Evolutionary conservation across 371 early-diverging fungal genomes (phyloP), one percentile per base, ranked within the genome.

Genomic region (Mortierella sp.): DNA sequence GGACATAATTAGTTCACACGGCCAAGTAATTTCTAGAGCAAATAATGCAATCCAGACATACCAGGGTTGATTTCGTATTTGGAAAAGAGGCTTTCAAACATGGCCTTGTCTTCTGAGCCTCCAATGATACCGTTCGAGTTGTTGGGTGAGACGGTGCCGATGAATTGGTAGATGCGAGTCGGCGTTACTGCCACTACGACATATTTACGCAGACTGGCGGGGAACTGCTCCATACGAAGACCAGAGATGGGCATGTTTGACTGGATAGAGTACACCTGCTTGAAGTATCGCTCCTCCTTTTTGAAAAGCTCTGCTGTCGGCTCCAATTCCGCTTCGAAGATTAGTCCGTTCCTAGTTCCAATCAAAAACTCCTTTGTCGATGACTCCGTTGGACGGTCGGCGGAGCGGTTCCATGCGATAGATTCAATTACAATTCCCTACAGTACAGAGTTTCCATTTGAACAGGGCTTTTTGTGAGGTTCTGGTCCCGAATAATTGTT

Each of bases 381-480:
- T 2, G 92, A 87, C 73, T 91, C 91, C 0, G 84, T 80, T 11
- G 78, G 72, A 9, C 81, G 76, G 31, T 89, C 81, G n/a, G 86
- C 82, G n/a, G 91, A 92, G 78, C 94, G 94, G 74, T 96, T 97
- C 97, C 98, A 98, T 2, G 96, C 97, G 31, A 98, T 92, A 0
- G 97, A 95, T 60, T 96, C 94, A 55, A 98, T 93, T 10, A 92
- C 89, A 68, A 96, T 86, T 0, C 96, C 96, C 96, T 97, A 80
- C 0, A 58, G 50, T 10, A 19, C 31, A 38, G 1, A 38, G 42
- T 3, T 0, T 31, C 8, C 13, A 13, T 48, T 11, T 38, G 21
- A 68, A 54, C 28, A 74, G 42, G 5, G 5, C n/a, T 34, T 21
- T 26, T 10, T 44, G 58, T 68, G 8, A 24, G 38, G 10, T 42